Conservation (phyloP, 2,329 filamentous ascomycete species). For the Sporothrix pseudoabietina region DNA sequence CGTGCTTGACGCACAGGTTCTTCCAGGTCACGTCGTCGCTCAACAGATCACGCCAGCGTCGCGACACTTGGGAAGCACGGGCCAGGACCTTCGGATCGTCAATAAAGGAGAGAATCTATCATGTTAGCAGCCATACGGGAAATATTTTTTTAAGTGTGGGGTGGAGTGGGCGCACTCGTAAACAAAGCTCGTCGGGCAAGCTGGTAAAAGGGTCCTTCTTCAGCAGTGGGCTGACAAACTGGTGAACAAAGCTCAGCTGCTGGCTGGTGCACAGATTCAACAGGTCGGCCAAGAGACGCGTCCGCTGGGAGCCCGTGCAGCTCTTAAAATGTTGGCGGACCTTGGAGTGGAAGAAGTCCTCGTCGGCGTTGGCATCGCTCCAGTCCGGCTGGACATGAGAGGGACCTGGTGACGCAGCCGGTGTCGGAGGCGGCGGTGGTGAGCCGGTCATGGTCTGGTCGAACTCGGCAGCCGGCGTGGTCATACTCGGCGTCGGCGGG, state of each 20-base stretch:
- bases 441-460: slow-evolving; percentile 63
- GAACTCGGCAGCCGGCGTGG: slow-evolving; percentile 63
- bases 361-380: slow-evolving; percentile 75
- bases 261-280: slow-evolving; percentile 94
- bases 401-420: slow-evolving; percentile 66
- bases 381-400: slow-evolving; percentile 67
- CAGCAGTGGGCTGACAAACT: slow-evolving; percentile 88
- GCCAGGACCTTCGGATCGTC: slow-evolving; percentile 95
- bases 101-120: slow-evolving; percentile 88
- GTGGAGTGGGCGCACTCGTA: slow-evolving; percentile 63
- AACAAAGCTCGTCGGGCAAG: slow-evolving; percentile 87
- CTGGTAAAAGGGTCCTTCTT: slow-evolving; percentile 96
- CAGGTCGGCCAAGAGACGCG: slow-evolving; percentile 81
- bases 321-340: slow-evolving; percentile 79
- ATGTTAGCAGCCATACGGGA: neutral
- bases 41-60: slow-evolving; percentile 87
- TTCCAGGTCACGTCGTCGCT: slow-evolving; percentile 99
- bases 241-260: slow-evolving; percentile 91
- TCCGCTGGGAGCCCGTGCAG: slow-evolving; percentile 73
- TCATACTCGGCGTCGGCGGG: slow-evolving; percentile 67
- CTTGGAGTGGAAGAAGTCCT: slow-evolving; percentile 79
- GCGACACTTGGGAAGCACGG: slow-evolving; percentile 92
- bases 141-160: neutral
- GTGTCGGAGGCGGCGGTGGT: slow-evolving; percentile 66
- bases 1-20: slow-evolving; percentile 92